Percentiles rank a stretch among this genome's conserved stretches.
Conservation (phyloP, 1,284 basidiomycete species). For the Rhodofomes roseus region DNA sequence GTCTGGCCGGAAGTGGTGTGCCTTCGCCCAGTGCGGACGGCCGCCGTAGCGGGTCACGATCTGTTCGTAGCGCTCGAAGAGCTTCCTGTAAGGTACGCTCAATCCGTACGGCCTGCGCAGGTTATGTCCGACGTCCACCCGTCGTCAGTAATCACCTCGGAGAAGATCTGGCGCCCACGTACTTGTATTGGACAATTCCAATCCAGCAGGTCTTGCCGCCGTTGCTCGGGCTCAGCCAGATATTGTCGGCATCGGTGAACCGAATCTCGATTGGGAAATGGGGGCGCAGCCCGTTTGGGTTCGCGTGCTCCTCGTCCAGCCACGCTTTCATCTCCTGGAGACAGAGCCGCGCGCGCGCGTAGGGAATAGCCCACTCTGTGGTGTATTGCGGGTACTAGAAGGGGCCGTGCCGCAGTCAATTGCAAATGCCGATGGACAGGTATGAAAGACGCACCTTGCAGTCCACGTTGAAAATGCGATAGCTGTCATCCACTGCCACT, state of each 20-base stretch:
- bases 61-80: conserved; percentile 80
- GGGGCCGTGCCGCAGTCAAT: conserved; percentile 12
- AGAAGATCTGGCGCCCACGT: conserved; percentile 26
- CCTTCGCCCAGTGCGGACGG: conserved; percentile 97
- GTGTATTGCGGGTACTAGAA: conserved; percentile 84
- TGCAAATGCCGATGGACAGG: conserved; percentile 18
- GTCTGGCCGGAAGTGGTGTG: conserved; percentile 74
- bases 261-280: conserved; percentile 96
- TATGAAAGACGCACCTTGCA: conserved; percentile 54
- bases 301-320: conserved; percentile 65
- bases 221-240: conserved; percentile 89
- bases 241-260: conserved; percentile 86
- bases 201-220: conserved; percentile 88
- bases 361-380: conserved; percentile 91
- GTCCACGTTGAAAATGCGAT: conserved; percentile 82
- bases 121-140: background rate
- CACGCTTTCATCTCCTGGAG: conserved; percentile 75
- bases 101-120: conserved; percentile 79
- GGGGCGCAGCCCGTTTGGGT: conserved; percentile 73
- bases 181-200: conserved; percentile 96
- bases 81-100: conserved; percentile 80
- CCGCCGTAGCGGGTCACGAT: conserved; percentile 76
- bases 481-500: conserved; percentile 67
- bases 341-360: conserved; percentile 58
- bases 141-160: background rate